Conservation (phyloP, 768 basidiomycete genomes). For the Cystofilobasidium macerans region DNA sequence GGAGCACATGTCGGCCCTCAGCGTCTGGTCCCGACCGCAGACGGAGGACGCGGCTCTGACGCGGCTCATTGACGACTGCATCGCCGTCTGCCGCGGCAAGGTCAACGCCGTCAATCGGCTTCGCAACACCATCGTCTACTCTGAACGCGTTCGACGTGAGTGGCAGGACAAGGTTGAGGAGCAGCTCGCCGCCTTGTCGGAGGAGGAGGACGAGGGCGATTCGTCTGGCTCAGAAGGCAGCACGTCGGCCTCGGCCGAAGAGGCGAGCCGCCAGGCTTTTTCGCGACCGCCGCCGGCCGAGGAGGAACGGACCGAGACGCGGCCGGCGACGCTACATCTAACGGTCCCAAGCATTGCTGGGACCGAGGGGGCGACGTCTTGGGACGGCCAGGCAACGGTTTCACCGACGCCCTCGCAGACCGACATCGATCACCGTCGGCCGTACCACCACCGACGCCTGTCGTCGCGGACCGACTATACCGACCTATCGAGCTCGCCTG, state of each 20-base stretch:
- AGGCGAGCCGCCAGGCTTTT: not conserved
- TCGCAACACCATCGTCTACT: conserved; percentile 93
- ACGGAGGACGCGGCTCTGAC: conserved; percentile 75
- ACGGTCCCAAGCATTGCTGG: not conserved
- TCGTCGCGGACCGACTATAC: conserved; percentile 1
- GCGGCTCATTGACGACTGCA: conserved; percentile 74
- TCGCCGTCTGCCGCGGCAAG: conserved; percentile 82
- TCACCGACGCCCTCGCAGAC: not conserved
- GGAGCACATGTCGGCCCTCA: conserved; percentile 67
- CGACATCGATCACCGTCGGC: not conserved
- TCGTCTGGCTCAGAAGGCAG: conserved; percentile 1
- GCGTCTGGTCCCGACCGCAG: conserved; percentile 73
- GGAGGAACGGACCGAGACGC: too few relatives aligned
- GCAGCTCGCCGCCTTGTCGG: conserved; percentile 40
- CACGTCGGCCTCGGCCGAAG: conserved; percentile 2
- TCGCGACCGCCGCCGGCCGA: not conserved
- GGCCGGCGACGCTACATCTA: not conserved
- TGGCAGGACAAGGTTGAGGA: conserved; percentile 84
- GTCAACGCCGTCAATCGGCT: conserved; percentile 87
- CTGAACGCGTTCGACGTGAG: conserved; percentile 92
- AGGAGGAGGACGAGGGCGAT: conserved; percentile 18
- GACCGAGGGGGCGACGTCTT: not conserved
- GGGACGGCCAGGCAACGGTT: not conserved
- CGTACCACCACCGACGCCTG: not conserved
- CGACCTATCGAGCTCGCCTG: conserved; percentile 15